Percentiles rank a stretch among this genome's conserved stretches.
Conservation (phyloP, 2,329 filamentous ascomycete species). For the Cladophialophora exuberans region DNA sequence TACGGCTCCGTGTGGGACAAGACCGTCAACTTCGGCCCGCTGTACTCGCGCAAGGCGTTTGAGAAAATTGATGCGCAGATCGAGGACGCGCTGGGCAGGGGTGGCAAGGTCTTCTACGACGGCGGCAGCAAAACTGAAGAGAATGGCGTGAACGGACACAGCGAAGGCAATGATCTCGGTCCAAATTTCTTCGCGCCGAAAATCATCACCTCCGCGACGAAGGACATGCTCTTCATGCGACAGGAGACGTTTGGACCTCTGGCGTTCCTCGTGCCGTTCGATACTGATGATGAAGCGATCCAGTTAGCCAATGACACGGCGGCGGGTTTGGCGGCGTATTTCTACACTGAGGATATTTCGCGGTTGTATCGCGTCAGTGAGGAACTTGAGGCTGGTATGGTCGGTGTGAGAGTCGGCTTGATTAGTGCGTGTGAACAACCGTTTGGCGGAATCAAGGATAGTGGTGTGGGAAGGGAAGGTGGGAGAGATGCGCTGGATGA, state of each 20-base stretch:
- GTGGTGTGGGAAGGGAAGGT: constrained; percentile 23
- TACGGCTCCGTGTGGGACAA: constrained; percentile 74
- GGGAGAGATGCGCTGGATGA: constrained; percentile 61
- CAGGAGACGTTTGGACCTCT: constrained; percentile 94
- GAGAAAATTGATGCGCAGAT: constrained; percentile 76
- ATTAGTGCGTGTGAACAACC: constrained; percentile 24
- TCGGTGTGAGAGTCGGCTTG: constrained; percentile 61
- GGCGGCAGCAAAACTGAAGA: not conserved
- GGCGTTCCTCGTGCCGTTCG: constrained; percentile 64
- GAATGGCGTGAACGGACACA: not conserved
- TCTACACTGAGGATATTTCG: constrained; percentile 55
- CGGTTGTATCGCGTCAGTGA: constrained; percentile 67
- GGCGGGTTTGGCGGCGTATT: constrained; percentile 36
- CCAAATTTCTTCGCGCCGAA: constrained; percentile 87
- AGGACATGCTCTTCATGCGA: constrained; percentile 83
- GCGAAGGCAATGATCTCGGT: constrained; percentile 56
- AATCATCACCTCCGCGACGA: constrained; percentile 72
- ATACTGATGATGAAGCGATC: constrained; percentile 39
- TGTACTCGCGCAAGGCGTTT: constrained; percentile 77
- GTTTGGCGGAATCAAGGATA: constrained; percentile 39
- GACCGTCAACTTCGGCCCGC: constrained; percentile 78
- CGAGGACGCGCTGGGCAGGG: constrained; percentile 77
- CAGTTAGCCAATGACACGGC: constrained; percentile 37
- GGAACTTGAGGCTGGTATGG: constrained; percentile 80
- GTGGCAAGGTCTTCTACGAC: constrained; percentile 67